A percentile compares a stretch with the other conserved stretches of the same genome.
phyloP scores from a whole-genome alignment of 1,284 basidiomycete species.

The Malassezia vespertilionis region DNA sequence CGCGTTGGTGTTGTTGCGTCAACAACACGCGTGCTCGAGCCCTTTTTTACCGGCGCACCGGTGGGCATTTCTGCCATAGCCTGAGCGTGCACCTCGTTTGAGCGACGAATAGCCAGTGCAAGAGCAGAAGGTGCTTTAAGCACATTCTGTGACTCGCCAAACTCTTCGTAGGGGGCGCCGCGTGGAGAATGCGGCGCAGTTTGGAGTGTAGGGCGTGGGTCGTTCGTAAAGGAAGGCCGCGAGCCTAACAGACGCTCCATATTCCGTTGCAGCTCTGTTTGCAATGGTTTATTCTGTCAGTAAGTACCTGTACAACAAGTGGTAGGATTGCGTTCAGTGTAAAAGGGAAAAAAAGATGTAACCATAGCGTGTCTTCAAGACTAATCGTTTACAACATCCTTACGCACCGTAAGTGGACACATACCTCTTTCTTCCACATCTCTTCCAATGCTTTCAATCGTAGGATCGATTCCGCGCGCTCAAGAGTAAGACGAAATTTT shows the following conservation, averaged over 20 bases:
- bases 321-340: slow-evolving; percentile 5
- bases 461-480: slow-evolving; percentile 35
- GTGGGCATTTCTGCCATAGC: slow-evolving; percentile 9
- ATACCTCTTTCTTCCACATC: slow-evolving; percentile 34
- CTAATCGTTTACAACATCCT: slow-evolving; percentile 42
- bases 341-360: background rate
- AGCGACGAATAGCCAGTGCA: slow-evolving; percentile 1
- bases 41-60: background rate
- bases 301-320: background rate
- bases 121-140: slow-evolving; percentile 3
- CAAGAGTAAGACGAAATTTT: slow-evolving; percentile 31
- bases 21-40: background rate
- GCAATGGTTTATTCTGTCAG: slow-evolving; percentile 28
- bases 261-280: slow-evolving; percentile 36
- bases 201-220: slow-evolving; percentile 2
- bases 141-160: slow-evolving; percentile 13
- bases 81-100: slow-evolving; percentile 2
- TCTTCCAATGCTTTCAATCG: slow-evolving; percentile 39
- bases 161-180: slow-evolving; percentile 32
- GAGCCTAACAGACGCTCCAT: slow-evolving; percentile 41
- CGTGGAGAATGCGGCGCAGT: slow-evolving; percentile 26
- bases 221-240: slow-evolving; percentile 3
- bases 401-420: slow-evolving; percentile 8
- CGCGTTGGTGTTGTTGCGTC: slow-evolving; percentile 1
- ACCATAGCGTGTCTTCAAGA: slow-evolving; percentile 38